These are phyloP conservation scores for Groenewaldozyma salmanticensis DNA, from an alignment of 805 yeast genomes.

Conservation along the genomic window DNA sequence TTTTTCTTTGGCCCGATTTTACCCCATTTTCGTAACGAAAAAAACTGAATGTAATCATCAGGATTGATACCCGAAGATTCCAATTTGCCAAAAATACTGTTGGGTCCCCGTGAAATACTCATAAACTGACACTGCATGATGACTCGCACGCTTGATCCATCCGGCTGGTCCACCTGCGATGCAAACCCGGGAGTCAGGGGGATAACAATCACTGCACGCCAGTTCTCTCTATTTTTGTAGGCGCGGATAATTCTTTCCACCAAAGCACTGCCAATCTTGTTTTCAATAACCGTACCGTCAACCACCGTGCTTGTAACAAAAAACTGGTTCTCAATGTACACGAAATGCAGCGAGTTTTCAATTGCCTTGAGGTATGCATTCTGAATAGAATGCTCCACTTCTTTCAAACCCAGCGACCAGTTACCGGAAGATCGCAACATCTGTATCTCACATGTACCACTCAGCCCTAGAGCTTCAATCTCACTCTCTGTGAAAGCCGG, in stretches of 20 bases:
- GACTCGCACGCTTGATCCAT: constrained; percentile 89
- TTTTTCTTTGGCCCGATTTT: constrained; percentile 66
- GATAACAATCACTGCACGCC: constrained; percentile 88
- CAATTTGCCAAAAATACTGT: constrained; percentile 78
- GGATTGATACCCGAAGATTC: constrained; percentile 74
- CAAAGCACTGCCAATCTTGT: constrained; percentile 89
- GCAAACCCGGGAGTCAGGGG: constrained; percentile 95
- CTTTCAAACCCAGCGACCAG: constrained; percentile 87
- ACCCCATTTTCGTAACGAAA: constrained; percentile 92
- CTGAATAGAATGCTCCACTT: constrained; percentile 82
- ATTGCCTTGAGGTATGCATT: constrained; percentile 85
- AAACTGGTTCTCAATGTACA: constrained; percentile 93
- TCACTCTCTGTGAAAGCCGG: constrained; percentile 74
- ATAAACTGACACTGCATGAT: constrained; percentile 95
- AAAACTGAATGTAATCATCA: constrained; percentile 83
- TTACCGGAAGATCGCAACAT: constrained; percentile 77
- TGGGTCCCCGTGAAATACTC: constrained; percentile 83
- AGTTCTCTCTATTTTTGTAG: constrained; percentile 57
- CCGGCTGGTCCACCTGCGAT: constrained; percentile 83
- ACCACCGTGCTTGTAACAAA: constrained; percentile 83
- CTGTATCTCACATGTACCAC: constrained; percentile 89
- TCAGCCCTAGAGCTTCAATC: constrained; percentile 43
- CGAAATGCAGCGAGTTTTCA: constrained; percentile 85
- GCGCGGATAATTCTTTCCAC: constrained; percentile 95
- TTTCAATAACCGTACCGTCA: constrained; percentile 65